Conservation (phyloP, 2,329 filamentous ascomycete genomes). For the Hypoxylon sp. region DNA sequence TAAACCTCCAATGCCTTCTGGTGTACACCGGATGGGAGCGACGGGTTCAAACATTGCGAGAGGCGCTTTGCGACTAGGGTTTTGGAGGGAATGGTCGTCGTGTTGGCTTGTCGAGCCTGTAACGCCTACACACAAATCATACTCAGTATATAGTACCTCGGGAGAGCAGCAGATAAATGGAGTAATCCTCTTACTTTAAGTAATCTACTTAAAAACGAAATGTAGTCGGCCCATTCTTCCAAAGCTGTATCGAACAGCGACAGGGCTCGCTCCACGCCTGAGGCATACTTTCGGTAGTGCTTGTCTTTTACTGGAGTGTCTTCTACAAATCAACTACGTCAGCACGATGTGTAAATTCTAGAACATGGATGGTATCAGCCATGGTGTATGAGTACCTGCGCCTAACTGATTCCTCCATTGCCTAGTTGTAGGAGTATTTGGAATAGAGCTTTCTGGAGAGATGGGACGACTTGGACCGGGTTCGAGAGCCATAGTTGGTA, state of each 20-base stretch:
- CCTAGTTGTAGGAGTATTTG: slow-evolving; percentile 76
- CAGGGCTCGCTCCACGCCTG: slow-evolving; percentile 85
- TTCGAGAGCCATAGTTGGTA: slow-evolving; percentile 69
- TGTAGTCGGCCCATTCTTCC: slow-evolving; percentile 99
- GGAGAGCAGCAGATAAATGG: slow-evolving; percentile 5
- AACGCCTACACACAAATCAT: slow-evolving; percentile 69
- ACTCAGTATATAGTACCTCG: slow-evolving; percentile 41
- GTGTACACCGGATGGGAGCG: slow-evolving; percentile 93
- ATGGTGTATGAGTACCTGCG: slow-evolving; percentile 69
- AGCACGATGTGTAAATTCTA: slow-evolving; percentile 23
- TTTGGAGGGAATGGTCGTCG: slow-evolving; percentile 81
- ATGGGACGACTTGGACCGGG: slow-evolving; percentile 64
- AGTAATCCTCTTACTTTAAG: slow-evolving; percentile 71
- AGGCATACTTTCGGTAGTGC: slow-evolving; percentile 86
- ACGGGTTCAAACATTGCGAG: slow-evolving; percentile 93
- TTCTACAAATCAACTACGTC: slow-evolving; percentile 52
- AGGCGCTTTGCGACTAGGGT: slow-evolving; percentile 85
- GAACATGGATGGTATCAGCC: slow-evolving; percentile 15
- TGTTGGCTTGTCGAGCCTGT: slow-evolving; percentile 80
- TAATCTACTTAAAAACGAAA: slow-evolving; percentile 90
- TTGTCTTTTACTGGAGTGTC: slow-evolving; percentile 68
- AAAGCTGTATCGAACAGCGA: slow-evolving; percentile 90
- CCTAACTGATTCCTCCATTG: slow-evolving; percentile 81
- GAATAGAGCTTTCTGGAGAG: slow-evolving; percentile 86
- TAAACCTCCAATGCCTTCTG: slow-evolving; percentile 98